Conservation (phyloP, 202 grass and related monocot genomes). For the Carex arenaria region DNA sequence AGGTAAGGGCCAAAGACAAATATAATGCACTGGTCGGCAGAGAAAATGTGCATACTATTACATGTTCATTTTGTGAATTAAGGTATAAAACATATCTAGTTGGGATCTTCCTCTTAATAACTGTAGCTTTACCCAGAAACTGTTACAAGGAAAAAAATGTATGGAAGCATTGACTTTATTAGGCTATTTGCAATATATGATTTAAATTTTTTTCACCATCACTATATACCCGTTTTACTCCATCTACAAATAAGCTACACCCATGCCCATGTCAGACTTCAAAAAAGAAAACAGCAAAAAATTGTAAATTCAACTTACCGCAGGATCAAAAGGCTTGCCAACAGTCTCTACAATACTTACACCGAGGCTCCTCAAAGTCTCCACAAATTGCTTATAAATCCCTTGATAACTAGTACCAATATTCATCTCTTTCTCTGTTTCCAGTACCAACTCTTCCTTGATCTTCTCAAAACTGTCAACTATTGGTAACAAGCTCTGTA, state of each 20-base stretch:
- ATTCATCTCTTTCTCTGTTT: conserved; percentile 69
- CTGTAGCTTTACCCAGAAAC: not conserved
- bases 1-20: not conserved
- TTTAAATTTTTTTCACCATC: not conserved
- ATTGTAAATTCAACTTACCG: conserved; percentile 44
- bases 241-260: not conserved
- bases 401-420: conserved; percentile 86
- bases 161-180: not conserved
- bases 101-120: not conserved
- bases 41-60: not conserved
- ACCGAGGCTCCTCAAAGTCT: conserved; percentile 79
- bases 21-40: not conserved
- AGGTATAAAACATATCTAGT: not conserved
- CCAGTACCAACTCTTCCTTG: conserved; percentile 46
- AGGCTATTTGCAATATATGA: not conserved
- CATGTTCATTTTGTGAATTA: not conserved
- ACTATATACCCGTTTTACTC: not conserved
- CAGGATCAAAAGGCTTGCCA: conserved; percentile 97
- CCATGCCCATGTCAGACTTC: not conserved
- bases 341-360: conserved; percentile 79
- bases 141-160: not conserved
- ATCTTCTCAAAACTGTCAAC: conserved; percentile 85
- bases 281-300: not conserved
- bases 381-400: conserved; percentile 91
- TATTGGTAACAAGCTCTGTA: conserved; percentile 56